A percentile compares a stretch with the other conserved stretches of the same genome.
phyloP scores from a whole-genome alignment of 179 eudicot species.

The Carnegiea gigantea region DNA sequence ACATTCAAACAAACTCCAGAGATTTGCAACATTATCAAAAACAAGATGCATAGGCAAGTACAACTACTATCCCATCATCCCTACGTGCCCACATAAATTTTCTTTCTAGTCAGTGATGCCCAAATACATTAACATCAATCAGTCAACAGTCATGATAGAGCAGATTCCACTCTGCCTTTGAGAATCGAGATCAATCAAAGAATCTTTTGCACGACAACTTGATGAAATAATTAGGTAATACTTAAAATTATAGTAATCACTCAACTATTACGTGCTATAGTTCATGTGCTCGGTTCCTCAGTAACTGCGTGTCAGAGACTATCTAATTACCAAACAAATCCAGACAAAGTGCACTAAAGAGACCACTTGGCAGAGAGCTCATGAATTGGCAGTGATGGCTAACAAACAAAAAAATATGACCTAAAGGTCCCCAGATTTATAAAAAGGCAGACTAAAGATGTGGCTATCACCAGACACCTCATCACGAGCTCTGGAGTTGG shows the following conservation, averaged over 20 bases:
- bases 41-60: not conserved
- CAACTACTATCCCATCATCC: not conserved
- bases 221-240: not conserved
- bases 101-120: not conserved
- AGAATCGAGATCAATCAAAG: not conserved
- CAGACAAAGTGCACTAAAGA: not conserved
- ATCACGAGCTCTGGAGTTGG: constrained; percentile 55
- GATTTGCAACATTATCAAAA: not conserved
- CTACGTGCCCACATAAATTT: not conserved
- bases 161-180: not conserved
- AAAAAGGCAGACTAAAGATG: constrained; percentile 20
- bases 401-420: not conserved
- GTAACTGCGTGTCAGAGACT: not conserved
- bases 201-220: not conserved
- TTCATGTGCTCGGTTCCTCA: not conserved
- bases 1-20: not conserved
- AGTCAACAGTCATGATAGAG: not conserved
- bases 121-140: not conserved
- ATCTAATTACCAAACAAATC: not conserved
- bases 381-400: constrained; percentile 1
- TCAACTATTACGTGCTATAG: not conserved
- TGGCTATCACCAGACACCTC: constrained; percentile 99
- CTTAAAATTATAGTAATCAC: not conserved
- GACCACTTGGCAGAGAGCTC: not conserved
- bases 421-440: not conserved